Evolutionary conservation across 371 early-diverging fungal species (phyloP).

Genomic region (Syncephalastrum racemosum): DNA sequence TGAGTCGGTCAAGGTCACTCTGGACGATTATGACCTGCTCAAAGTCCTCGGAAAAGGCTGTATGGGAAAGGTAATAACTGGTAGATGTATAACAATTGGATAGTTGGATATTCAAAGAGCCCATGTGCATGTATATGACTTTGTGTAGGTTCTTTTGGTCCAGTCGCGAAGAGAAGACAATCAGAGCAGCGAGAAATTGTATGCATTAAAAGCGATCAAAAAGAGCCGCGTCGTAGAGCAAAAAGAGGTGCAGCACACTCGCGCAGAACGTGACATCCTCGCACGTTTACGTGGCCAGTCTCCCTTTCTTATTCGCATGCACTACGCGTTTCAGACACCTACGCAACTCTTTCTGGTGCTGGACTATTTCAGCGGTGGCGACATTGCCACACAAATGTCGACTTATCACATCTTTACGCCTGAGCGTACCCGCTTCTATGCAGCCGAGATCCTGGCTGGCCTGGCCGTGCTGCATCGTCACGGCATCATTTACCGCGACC

Average conservation of each 20-base stretch:
- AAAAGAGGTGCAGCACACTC: constrained; percentile 62
- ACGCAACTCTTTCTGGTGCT: constrained; percentile 78
- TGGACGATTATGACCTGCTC: constrained; percentile 62
- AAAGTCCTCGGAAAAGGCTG: constrained; percentile 76
- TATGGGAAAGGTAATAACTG: constrained; percentile 64
- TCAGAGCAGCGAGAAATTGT: constrained; percentile 17
- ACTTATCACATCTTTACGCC: constrained; percentile 67
- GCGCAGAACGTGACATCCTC: constrained; percentile 73
- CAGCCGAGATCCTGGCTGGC: constrained; percentile 86
- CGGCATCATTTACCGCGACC: constrained; percentile 85
- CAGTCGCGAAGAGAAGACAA: constrained; percentile 48
- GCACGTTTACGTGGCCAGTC: constrained; percentile 53
- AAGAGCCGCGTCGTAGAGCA: constrained; percentile 65
- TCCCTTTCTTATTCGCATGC: constrained; percentile 73
- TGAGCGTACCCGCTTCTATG: constrained; percentile 77
- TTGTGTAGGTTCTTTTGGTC: constrained; percentile 56
- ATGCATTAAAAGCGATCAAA: constrained; percentile 73
- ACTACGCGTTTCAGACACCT: constrained; percentile 70
- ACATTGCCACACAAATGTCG: constrained; percentile 82
- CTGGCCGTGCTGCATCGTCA: constrained; percentile 82
- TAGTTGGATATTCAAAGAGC: too few species aligned
- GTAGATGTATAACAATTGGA: not conserved
- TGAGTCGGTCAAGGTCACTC: not conserved
- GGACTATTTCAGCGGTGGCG: constrained; percentile 82
- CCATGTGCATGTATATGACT: not conserved